Conservation (phyloP, 2,329 filamentous ascomycete species). For the Penicillium occitanis region DNA sequence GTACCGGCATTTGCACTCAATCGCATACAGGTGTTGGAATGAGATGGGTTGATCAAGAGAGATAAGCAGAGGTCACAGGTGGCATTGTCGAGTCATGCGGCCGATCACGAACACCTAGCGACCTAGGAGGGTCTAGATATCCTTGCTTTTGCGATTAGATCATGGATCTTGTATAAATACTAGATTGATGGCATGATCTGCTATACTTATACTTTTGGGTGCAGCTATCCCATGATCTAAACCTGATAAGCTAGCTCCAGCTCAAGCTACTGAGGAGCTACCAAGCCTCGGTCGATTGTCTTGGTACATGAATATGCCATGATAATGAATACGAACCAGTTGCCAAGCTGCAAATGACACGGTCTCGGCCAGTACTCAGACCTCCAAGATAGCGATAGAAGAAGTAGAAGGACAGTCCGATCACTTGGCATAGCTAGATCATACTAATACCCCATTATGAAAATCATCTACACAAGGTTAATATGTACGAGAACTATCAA, state of each 20-base stretch:
- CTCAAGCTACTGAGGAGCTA: not conserved
- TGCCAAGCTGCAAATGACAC: not conserved
- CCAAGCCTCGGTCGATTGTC: no score
- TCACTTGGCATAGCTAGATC: not conserved
- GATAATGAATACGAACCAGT: no score
- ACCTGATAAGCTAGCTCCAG: not conserved
- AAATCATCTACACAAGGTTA: not conserved
- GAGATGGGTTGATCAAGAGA: not conserved
- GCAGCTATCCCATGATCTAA: not conserved
- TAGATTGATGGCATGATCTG: no score
- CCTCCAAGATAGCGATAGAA: not conserved
- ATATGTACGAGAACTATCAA: not conserved
- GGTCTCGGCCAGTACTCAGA: not conserved
- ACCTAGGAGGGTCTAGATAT: not conserved
- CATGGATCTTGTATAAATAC: not conserved
- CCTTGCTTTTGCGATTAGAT: not conserved
- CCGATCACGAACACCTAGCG: not conserved
- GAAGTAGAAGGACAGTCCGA: not conserved
- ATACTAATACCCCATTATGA: not conserved
- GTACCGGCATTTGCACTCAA: no score
- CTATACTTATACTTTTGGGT: not conserved
- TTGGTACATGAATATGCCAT: no score
- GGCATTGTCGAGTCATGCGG: not conserved
- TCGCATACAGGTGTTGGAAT: no score
- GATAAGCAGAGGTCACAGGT: not conserved